phyloP scores from a whole-genome alignment of 1,284 basidiomycete species.

The Ustilago vetiveriae region DNA sequence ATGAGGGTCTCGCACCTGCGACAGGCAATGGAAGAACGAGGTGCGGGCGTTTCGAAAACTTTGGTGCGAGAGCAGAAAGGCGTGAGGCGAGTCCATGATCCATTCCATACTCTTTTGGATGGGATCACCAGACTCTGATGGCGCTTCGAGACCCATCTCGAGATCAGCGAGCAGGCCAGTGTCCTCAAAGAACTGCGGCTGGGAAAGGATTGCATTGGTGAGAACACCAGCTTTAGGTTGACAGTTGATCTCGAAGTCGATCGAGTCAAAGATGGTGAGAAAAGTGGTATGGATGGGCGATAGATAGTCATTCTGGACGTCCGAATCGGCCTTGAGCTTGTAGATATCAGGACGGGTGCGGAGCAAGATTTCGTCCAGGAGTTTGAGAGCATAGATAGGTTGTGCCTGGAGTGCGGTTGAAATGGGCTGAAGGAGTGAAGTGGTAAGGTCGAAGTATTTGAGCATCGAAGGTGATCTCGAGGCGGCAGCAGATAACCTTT shows the following conservation, averaged over 20 bases:
- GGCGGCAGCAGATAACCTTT: background rate
- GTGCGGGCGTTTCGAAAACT: slow-evolving; percentile 13
- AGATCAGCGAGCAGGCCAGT: slow-evolving; percentile 10
- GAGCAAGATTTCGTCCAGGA: slow-evolving; percentile 21
- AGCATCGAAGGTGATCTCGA: background rate
- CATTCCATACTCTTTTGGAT: slow-evolving; percentile 19
- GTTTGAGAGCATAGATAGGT: slow-evolving; percentile 25
- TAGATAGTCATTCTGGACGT: background rate
- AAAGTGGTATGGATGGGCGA: slow-evolving; percentile 18
- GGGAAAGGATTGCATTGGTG: background rate
- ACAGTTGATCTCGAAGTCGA: slow-evolving; percentile 21
- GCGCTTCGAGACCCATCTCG: background rate
- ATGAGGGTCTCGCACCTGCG: slow-evolving; percentile 10
- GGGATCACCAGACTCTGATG: slow-evolving; percentile 7
- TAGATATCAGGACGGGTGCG: slow-evolving; percentile 26
- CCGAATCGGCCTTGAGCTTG: slow-evolving; percentile 4
- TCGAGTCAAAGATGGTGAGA: slow-evolving; percentile 27
- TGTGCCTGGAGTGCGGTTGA: slow-evolving; percentile 20
- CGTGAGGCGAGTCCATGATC: slow-evolving; percentile 28
- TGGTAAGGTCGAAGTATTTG: slow-evolving; percentile 4
- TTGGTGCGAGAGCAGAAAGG: slow-evolving; percentile 26
- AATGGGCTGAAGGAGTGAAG: slow-evolving; percentile 19
- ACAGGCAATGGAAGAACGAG: slow-evolving; percentile 17
- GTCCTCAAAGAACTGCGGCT: slow-evolving; percentile 12
- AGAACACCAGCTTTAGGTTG: background rate